These are phyloP conservation scores for Aspergillus sp. DNA, from an alignment of 2,329 filamentous ascomycete genomes.

Conservation along the genomic window DNA sequence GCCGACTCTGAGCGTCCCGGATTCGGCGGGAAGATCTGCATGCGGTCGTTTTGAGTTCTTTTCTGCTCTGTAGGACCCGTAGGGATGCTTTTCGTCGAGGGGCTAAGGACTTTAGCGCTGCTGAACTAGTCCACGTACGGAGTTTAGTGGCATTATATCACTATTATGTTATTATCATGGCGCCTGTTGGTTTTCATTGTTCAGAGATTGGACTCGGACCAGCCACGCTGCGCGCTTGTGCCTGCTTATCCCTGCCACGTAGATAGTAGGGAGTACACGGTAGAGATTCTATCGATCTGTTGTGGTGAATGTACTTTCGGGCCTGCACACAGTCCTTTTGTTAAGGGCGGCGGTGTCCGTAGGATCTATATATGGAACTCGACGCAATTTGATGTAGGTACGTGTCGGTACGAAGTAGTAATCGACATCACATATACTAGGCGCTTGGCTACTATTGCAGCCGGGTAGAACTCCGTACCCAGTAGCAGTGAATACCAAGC, in stretches of 20 bases:
- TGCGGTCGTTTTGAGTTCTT: conserved; percentile 13
- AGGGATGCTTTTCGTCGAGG: conserved; percentile 2
- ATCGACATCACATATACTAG: neutral
- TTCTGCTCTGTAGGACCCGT: neutral
- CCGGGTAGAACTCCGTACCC: neutral
- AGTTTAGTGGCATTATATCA: neutral
- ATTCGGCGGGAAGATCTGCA: conserved; percentile 25
- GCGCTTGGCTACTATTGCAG: neutral
- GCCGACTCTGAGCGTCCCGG: conserved; percentile 17
- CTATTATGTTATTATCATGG: neutral
- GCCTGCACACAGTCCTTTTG: too few species aligned
- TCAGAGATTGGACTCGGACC: neutral
- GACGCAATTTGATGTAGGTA: neutral
- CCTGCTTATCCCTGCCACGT: conserved; percentile 5
- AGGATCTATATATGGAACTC: conserved; percentile 1
- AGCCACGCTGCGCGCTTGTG: conserved; percentile 2
- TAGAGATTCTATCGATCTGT: neutral
- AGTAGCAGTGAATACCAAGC: neutral
- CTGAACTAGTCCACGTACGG: neutral
- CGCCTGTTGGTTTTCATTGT: neutral
- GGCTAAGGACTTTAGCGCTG: conserved; percentile 5
- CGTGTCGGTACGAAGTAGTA: neutral
- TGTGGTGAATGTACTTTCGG: too few species aligned
- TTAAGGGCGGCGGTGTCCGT: neutral
- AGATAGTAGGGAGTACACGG: neutral